A percentile compares a stretch with the other conserved stretches of the same genome.
Evolutionary conservation across 495 filamentous ascomycete genomes (phyloP).

Genomic region (Aspergillus campestris): DNA sequence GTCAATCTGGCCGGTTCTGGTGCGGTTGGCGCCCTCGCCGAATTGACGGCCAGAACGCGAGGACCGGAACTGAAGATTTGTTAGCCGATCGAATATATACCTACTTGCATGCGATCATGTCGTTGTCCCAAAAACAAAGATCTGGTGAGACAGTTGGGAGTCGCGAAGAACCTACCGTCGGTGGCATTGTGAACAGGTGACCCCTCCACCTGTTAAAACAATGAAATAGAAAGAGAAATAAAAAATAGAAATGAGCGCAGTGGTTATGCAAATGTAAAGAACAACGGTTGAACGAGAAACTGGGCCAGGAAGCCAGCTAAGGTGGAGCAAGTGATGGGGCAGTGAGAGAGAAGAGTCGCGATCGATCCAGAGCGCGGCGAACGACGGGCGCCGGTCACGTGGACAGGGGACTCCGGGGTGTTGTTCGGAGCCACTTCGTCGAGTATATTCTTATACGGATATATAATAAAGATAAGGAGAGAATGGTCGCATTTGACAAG

Average conservation of each 20-base stretch:
- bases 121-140: background rate
- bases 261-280: too few species aligned
- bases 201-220: background rate
- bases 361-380: too few species aligned
- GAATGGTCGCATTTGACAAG: conserved; percentile 6
- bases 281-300: too few species aligned
- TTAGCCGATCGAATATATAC: background rate
- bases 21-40: conserved; percentile 53
- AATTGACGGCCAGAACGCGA: conserved; percentile 39
- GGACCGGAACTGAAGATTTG: conserved; percentile 31
- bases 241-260: background rate
- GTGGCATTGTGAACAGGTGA: conserved; percentile 26
- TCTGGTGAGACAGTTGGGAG: conserved; percentile 3
- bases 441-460: background rate
- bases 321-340: too few species aligned
- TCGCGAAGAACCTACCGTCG: conserved; percentile 31
- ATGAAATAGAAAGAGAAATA: background rate
- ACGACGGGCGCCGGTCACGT: too few species aligned
- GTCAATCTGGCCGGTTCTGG: conserved; percentile 70
- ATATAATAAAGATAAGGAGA: background rate
- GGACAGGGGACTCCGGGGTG: background rate
- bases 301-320: too few species aligned
- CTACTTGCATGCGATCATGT: background rate
- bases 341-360: too few species aligned
- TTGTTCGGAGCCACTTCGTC: background rate